Conservation (phyloP, 2,329 filamentous ascomycete species). For the Aspergillus sp. region DNA sequence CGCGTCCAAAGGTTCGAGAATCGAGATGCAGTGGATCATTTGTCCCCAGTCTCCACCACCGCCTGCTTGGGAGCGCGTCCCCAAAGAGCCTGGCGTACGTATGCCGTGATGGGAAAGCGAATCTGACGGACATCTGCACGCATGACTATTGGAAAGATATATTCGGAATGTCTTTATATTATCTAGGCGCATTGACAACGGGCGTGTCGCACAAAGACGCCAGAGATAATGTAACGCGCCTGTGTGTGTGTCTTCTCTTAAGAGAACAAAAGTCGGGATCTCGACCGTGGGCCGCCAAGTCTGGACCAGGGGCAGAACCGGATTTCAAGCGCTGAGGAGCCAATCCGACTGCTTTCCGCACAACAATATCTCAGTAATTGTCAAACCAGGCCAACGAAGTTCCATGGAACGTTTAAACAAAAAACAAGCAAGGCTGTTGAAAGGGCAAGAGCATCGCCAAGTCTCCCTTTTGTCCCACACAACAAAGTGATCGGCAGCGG, state of each 20-base stretch:
- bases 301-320: conserved; percentile 1
- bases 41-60: background rate
- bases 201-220: background rate
- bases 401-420: background rate
- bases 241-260: background rate
- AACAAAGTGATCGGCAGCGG: background rate
- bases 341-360: conserved; percentile 7
- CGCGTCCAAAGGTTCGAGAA: background rate
- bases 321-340: background rate
- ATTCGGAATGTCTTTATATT: background rate
- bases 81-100: background rate
- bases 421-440: background rate
- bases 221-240: background rate
- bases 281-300: conserved; percentile 4
- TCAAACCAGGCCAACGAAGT: background rate
- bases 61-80: background rate
- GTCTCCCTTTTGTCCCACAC: background rate
- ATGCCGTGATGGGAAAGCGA: too few species aligned
- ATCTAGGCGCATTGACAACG: background rate
- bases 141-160: background rate
- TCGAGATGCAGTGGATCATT: background rate
- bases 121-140: background rate
- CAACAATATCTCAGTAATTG: background rate
- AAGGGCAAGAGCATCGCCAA: background rate
- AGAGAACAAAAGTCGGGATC: background rate